Evolutionary conservation across 371 early-diverging fungal genomes (phyloP).

Genomic region (Sporodiniella umbellata): DNA sequence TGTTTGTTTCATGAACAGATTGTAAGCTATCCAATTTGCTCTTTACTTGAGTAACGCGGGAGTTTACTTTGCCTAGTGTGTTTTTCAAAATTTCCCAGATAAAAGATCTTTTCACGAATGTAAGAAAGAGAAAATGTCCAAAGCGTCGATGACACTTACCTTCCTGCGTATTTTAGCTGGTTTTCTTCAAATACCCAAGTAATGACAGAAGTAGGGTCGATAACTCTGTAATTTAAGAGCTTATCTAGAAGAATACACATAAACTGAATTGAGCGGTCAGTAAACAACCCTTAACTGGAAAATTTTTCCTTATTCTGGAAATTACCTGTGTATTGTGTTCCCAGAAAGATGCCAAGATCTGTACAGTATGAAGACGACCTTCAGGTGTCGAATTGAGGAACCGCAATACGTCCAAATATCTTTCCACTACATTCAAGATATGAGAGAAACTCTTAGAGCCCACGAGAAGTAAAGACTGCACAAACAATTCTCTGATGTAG

Average conservation of each 20-base stretch:
- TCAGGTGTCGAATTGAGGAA: constrained; percentile 57
- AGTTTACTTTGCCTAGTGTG: constrained; percentile 74
- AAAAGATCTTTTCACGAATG: background rate
- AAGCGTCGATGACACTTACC: constrained; percentile 32
- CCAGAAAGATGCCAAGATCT: constrained; percentile 83
- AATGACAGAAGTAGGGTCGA: constrained; percentile 80
- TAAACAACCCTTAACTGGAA: background rate
- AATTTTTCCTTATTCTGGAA: background rate
- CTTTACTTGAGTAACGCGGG: constrained; percentile 76
- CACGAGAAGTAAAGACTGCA: constrained; percentile 77
- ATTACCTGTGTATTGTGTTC: constrained; percentile 67
- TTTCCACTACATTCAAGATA: constrained; percentile 84
- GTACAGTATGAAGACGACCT: constrained; percentile 65
- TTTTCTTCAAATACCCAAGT: constrained; percentile 69
- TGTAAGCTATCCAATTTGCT: constrained; percentile 44
- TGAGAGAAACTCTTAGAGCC: constrained; percentile 95
- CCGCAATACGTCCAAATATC: constrained; percentile 70
- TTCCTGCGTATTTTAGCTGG: constrained; percentile 52
- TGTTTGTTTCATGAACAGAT: constrained; percentile 33
- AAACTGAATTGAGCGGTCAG: constrained; percentile 45
- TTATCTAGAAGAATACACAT: constrained; percentile 87
- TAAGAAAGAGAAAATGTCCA: background rate
- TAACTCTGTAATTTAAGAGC: constrained; percentile 87
- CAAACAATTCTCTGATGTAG: constrained; percentile 66
- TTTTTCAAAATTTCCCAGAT: constrained; percentile 6